Conservation (phyloP, 805 yeast genomes). For the Zygosaccharomyces pseudorouxii region DNA sequence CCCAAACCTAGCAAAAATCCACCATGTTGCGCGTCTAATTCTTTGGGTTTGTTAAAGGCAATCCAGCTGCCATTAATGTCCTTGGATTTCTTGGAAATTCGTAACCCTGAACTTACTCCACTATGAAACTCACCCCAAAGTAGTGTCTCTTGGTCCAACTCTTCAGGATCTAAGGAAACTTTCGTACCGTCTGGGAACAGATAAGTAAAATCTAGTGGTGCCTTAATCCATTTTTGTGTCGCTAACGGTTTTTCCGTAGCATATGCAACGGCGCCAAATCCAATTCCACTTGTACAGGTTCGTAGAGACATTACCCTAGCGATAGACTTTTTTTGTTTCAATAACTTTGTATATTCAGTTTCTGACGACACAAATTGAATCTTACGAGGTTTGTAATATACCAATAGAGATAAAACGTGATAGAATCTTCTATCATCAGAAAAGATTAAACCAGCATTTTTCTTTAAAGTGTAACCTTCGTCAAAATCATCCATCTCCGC, state of each 20-base stretch:
- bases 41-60: constrained; percentile 72
- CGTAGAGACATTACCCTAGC: constrained; percentile 62
- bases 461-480: constrained; percentile 18
- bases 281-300: constrained; percentile 51
- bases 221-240: constrained; percentile 80
- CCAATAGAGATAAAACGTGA: constrained; percentile 69
- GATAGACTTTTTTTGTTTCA: constrained; percentile 49
- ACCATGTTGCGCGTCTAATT: constrained; percentile 77
- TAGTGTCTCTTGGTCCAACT: constrained; percentile 44
- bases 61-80: constrained; percentile 83
- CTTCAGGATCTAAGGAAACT: constrained; percentile 52
- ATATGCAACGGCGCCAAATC: constrained; percentile 30
- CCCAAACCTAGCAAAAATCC: constrained; percentile 94
- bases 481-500: constrained; percentile 17
- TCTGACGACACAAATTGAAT: constrained; percentile 33
- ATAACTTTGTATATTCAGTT: constrained; percentile 53
- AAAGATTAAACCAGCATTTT: constrained; percentile 52
- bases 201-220: constrained; percentile 66
- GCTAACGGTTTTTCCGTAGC: constrained; percentile 59
- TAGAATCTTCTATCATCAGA: constrained; percentile 72
- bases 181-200: constrained; percentile 64
- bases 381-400: constrained; percentile 22
- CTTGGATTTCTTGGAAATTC: constrained; percentile 60
- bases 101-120: constrained; percentile 84
- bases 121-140: constrained; percentile 91